phyloP scores from a whole-genome alignment of 2,329 filamentous ascomycete species.

The Neonectria coccinea region DNA sequence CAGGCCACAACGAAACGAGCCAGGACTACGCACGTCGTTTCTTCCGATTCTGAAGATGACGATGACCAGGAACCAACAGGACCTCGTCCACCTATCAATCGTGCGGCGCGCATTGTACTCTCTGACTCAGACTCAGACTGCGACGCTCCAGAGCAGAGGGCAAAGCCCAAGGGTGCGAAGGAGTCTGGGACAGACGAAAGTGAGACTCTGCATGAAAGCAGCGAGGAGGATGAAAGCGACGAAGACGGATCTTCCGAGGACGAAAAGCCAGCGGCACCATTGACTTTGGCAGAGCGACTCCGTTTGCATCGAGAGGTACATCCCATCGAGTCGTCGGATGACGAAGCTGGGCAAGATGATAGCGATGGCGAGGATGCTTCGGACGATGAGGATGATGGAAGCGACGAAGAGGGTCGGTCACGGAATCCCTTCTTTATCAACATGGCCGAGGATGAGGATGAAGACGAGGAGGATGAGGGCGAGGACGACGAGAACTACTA shows the following conservation, averaged over 20 bases:
- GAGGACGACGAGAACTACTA: constrained; percentile 30
- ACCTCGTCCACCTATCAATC: not conserved
- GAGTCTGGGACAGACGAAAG: constrained; percentile 28
- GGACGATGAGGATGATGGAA: constrained; percentile 35
- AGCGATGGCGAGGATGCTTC: constrained; percentile 33
- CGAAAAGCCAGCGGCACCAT: constrained; percentile 2
- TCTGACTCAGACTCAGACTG: constrained; percentile 23
- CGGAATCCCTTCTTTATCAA: constrained; percentile 45
- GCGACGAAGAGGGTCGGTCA: constrained; percentile 37
- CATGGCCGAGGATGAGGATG: constrained; percentile 51
- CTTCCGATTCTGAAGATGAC: constrained; percentile 41
- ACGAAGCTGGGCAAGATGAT: constrained; percentile 29
- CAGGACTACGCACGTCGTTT: constrained; percentile 33
- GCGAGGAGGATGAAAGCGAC: constrained; percentile 10
- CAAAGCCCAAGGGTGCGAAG: constrained; percentile 34
- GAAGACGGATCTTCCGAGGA: constrained; percentile 26
- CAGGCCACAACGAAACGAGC: constrained; percentile 41
- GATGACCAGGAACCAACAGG: constrained; percentile 21
- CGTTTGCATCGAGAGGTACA: constrained; percentile 14
- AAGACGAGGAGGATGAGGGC: constrained; percentile 46
- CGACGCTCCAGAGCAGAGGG: constrained; percentile 17
- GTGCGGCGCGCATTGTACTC: constrained; percentile 8
- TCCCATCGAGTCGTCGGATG: constrained; percentile 9
- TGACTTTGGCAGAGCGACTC: constrained; percentile 23
- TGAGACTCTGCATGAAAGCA: not conserved